These are phyloP conservation scores for Geotrichum candidum DNA, from an alignment of 1,139 yeast genomes.

Conservation along the genomic window DNA sequence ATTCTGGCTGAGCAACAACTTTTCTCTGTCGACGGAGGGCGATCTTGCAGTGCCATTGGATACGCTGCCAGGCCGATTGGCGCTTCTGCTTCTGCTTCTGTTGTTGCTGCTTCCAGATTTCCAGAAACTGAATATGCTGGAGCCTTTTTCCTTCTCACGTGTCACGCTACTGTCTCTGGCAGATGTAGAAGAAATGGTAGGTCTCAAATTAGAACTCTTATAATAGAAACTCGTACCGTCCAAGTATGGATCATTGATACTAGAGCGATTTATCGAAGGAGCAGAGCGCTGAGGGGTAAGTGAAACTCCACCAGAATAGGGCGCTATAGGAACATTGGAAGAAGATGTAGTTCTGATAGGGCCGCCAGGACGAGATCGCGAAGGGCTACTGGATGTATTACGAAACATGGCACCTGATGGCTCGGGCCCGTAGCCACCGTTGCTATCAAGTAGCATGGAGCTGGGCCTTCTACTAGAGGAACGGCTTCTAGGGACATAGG, in stretches of 20 bases:
- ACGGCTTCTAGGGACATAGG: not conserved
- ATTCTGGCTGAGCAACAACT: not conserved
- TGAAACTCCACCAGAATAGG: not conserved
- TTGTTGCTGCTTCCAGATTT: not conserved
- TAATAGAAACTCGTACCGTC: constrained; percentile 5
- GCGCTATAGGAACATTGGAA: not conserved
- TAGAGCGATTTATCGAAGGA: not conserved
- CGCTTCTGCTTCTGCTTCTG: not conserved
- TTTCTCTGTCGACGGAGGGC: constrained; percentile 1
- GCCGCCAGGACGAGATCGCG: not conserved
- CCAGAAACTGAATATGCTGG: not conserved
- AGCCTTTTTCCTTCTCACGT: constrained; percentile 1
- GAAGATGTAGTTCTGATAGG: not conserved
- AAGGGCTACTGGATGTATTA: not conserved
- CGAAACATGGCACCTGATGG: not conserved
- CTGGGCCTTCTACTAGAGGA: not conserved
- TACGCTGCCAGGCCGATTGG: not conserved
- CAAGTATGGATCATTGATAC: constrained; percentile 1
- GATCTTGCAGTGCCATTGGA: not conserved
- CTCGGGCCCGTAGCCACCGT: not conserved
- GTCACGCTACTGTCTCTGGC: constrained; percentile 1
- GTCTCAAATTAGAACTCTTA: not conserved
- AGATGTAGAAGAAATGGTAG: not conserved
- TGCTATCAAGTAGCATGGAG: constrained; percentile 3
- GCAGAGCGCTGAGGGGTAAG: constrained; percentile 6